A percentile compares a stretch with the other conserved stretches of the same genome.
Conservation (phyloP, 1,139 yeast species). For the Pichia sp. region DNA sequence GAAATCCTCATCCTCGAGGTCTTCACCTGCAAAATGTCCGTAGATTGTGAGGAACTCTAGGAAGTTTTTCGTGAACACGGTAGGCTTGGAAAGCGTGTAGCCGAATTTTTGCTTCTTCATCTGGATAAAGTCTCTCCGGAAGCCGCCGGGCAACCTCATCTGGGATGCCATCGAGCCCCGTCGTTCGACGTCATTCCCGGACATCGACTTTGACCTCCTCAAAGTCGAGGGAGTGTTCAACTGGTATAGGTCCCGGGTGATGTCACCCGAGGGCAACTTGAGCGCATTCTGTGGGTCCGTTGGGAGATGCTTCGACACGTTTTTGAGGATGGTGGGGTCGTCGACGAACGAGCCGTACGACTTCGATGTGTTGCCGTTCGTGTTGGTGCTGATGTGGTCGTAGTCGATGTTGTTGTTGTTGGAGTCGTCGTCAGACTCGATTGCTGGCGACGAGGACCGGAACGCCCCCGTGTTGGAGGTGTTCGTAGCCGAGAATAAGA, state of each 20-base stretch:
- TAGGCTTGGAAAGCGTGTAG: constrained; percentile 32
- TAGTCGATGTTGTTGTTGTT: neutral
- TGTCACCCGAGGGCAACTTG: constrained; percentile 65
- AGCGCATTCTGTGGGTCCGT: constrained; percentile 36
- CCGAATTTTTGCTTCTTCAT: constrained; percentile 31
- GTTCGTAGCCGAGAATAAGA: neutral
- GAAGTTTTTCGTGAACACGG: constrained; percentile 61
- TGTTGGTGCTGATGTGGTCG: no score
- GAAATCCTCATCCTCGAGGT: constrained; percentile 65
- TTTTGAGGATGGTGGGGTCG: constrained; percentile 27
- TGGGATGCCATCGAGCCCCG: constrained; percentile 64
- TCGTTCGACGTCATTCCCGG: constrained; percentile 35
- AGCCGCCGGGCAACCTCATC: constrained; percentile 75
- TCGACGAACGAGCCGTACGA: constrained; percentile 27
- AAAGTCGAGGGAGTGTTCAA: constrained; percentile 15
- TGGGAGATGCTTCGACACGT: constrained; percentile 28
- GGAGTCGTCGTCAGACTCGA: constrained; percentile 18
- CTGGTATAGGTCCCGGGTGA: constrained; percentile 54
- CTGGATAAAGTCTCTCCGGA: constrained; percentile 61
- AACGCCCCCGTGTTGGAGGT: neutral
- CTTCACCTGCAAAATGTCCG: constrained; percentile 84
- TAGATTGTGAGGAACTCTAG: constrained; percentile 69
- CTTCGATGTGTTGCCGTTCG: neutral
- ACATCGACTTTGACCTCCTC: constrained; percentile 29
- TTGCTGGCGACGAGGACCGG: constrained; percentile 16